These are phyloP conservation scores for Acanthamoeba rhysodes DNA, from an alignment of 208 protist species.

Conservation along the genomic window DNA sequence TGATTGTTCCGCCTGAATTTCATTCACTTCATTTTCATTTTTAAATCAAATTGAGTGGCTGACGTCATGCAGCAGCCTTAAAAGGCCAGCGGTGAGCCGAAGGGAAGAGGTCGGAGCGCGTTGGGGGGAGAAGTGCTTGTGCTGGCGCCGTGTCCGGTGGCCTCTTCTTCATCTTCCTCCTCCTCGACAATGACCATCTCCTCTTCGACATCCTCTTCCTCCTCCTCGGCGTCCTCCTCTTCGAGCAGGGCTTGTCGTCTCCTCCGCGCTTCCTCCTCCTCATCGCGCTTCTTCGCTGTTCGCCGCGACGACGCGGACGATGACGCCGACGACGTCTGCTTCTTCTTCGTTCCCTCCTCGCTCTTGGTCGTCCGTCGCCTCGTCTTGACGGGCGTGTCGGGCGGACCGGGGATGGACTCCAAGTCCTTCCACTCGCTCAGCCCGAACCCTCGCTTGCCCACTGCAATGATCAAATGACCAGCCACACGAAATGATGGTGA, in stretches of 20 bases:
- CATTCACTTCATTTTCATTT: neutral
- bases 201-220: neutral
- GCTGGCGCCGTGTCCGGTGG: neutral
- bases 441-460: slow-evolving; percentile 29
- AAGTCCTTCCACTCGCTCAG: slow-evolving; percentile 21
- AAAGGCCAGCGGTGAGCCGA: neutral
- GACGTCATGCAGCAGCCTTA: neutral
- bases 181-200: slow-evolving; percentile 36
- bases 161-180: neutral
- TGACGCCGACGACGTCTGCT: neutral
- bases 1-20: neutral
- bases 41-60: neutral
- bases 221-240: neutral
- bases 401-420: slow-evolving; percentile 24
- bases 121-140: neutral
- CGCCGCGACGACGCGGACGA: neutral
- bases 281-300: neutral
- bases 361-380: slow-evolving; percentile 4
- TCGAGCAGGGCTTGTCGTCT: neutral
- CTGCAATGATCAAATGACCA: neutral
- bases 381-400: slow-evolving; percentile 3
- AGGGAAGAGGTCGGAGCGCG: neutral
- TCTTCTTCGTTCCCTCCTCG: neutral
- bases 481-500: too few relatives aligned
- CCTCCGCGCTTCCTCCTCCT: neutral